Evolutionary conservation across 495 filamentous ascomycete genomes (phyloP).

Genomic region (Podospora pseudoanserina): DNA sequence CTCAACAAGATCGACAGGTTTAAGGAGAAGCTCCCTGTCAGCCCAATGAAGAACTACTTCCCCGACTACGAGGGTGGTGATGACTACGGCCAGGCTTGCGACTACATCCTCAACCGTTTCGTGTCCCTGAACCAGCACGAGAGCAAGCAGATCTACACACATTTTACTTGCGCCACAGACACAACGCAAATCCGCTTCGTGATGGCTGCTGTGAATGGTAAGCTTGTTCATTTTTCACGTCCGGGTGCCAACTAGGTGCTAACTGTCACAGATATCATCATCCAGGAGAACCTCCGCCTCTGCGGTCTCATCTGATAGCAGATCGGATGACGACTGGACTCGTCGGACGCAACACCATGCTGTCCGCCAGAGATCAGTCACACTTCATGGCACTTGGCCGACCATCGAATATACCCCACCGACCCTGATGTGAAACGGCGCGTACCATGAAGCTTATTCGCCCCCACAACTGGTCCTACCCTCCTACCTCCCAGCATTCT

Average conservation of each 20-base stretch:
- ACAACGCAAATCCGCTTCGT: conserved; percentile 99
- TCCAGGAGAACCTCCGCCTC: conserved; percentile 97
- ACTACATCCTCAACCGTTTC: conserved; percentile 96
- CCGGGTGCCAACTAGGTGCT: conserved; percentile 21
- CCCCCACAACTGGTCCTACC: conserved; percentile 2
- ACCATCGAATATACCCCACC: conserved; percentile 7
- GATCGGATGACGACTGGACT: background rate
- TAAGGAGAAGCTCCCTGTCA: conserved; percentile 98
- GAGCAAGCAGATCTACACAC: conserved; percentile 99
- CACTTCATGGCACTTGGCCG: conserved; percentile 1
- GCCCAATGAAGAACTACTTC: conserved; percentile 99
- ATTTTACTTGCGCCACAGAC: conserved; percentile 98
- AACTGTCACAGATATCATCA: conserved; percentile 82
- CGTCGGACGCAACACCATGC: background rate
- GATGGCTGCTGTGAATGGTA: conserved; percentile 99
- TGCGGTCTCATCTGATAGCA: conserved; percentile 87
- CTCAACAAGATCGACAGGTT: conserved; percentile 99
- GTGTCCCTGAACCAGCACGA: conserved; percentile 97
- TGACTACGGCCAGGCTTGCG: conserved; percentile 88
- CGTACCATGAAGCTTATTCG: conserved; percentile 8
- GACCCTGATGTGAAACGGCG: conserved; percentile 7
- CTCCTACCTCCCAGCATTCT: background rate
- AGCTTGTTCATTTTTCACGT: conserved; percentile 28
- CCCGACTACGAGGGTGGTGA: conserved; percentile 95
- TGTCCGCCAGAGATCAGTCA: background rate